Base-by-base conservation (phyloP, 1,284 basidiomycete genomes). In the Testicularia cyperi region DNA sequence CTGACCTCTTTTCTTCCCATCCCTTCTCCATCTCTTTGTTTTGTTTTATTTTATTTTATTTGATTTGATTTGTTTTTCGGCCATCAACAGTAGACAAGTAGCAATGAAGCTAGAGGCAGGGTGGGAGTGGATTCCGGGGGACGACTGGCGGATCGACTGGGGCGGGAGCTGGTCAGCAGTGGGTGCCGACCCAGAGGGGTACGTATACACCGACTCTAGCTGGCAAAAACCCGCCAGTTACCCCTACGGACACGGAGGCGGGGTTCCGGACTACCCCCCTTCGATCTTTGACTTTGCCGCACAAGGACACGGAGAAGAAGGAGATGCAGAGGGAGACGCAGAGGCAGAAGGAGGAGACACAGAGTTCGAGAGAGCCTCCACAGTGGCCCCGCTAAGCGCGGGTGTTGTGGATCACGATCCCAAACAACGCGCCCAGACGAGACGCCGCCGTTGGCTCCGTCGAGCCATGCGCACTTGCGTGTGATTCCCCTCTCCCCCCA, bases 91-190 rank as follows among this genome's bases (percentile, higher is more conserved):
- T 44, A 71, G 65, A 41, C 64, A 71, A 38, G 61, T 70, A 13
- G 57, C 65, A 9, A 65, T 69, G 61, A 51, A 49, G 18, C 64
- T 70, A 16, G 70, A 72, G 14, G 44, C 53, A 6, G 74, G 74
- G 12, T 76, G 72, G n/a, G 57, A 56, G 27, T 76, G 71, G 71
- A 33, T 76, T 18, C 52, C 67, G 2, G 70, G 68, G 15, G 74
- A 76, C 19, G 66, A 69, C 6, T 76, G 74, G 74, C 51, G 74
- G n/a, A 75, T 76, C 44, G 74, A 76, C 39, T 75, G 70, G 69
- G 58, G 68, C 9, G 74, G 72, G 1, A 42, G 43, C 22, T 76
- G 74, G 74, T 70, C 70, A 14, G 38, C 57, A 5, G 68, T 74
- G 6, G 72, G 71, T 20, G 73, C 65, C 16, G 74, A 76, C 28